Evolutionary conservation across 768 basidiomycete genomes (phyloP), one percentile per base, ranked within the genome.

Genomic region (Russula emetica): DNA sequence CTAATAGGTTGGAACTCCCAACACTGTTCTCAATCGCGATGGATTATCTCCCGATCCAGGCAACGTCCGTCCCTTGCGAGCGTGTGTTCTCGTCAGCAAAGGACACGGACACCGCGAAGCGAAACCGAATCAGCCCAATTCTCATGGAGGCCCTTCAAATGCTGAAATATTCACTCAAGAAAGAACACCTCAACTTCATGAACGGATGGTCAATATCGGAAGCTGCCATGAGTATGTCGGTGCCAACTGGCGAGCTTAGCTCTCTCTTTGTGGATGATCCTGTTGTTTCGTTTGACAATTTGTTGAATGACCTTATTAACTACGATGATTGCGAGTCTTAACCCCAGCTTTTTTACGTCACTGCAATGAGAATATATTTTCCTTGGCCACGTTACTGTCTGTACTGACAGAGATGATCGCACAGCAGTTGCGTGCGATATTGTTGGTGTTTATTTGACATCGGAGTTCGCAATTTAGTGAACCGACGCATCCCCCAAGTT

Each of bases 81-180:
- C 13, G 26, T 24, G 53, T 54, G 13, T 54, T 54, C 34, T 58
- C 28, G 1, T 58, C 57, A 34, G 42, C 44, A 26, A 57, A 57
- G 44, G 44, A 57, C n/a, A 57, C n/a, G 8, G 44, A 57, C n/a
- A 45, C 56, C 1, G 13, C 10, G 2, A 57, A 45, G 11, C 6
- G 20, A 30, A 57, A 45, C 30, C 1, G n/a, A 2, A 57, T 57
- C 20, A 30, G n/a, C 42, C 28, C 20, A 6, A 30, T 32, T 0
- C 42, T 57, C 9, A 44, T 57, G 55, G 32, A 50, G 49, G 26
- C 14, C 14, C 26, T 50, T 2, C 26, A 50, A 16, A 16, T 28
- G 5, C 26, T 28, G 11, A 50, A 50, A 8, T 28, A 14, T 16
- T 5, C 18, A n/a, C 26, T 50, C 14, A 26, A 50, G 49, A 50